Base-by-base conservation (phyloP, 2,329 filamentous ascomycete species). In the Lanzia echinophila region DNA sequence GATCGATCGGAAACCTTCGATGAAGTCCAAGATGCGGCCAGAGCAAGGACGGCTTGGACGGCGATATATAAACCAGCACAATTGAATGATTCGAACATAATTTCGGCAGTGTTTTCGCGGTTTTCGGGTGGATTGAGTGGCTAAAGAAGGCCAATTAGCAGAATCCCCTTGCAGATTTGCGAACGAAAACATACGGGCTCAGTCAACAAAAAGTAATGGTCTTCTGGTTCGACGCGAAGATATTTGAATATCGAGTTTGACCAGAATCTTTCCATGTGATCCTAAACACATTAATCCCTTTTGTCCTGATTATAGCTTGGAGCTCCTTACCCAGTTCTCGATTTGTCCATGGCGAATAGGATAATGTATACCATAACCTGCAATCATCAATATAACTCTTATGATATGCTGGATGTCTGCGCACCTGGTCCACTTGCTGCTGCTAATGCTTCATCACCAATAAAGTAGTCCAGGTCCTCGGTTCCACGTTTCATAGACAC, bases 201-300 rank as follows among this genome's bases (percentile, higher is more conserved):
- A 58, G 94, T 99, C 56, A 99, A 84, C 59, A 99, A 84, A 73
- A 99, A 99, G 77, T 96, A 91, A 73, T 99, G 94, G 70, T 99
- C 94, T 75, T 99, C 94, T 31, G 94, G 94, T 74, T 99, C 94
- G 63, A 99, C 94, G 65, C 94, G 84, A 50, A 99, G 81, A 69
- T 99, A 99, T 72, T 99, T 99, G 83, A 99, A 99, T 75, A 99
- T 99, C 60, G 94, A 99, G 76, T 97, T 97, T 63, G 95, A 97
- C 94, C 94, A 99, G 76, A 97, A 99, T 60, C 94, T 86, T 73
- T 99, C 94, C 94, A 99, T 99, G 67, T 96, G 89, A 73, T 99
- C 94, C 88, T 94, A 63, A 6, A 56, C 52, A 58, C 43, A 33
- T 60, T 55, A 62, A 63, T 51, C 58, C 38, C 47, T 55, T 54